Conservation (phyloP, 2,329 filamentous ascomycete genomes). For the Microdochium bolleyi region DNA sequence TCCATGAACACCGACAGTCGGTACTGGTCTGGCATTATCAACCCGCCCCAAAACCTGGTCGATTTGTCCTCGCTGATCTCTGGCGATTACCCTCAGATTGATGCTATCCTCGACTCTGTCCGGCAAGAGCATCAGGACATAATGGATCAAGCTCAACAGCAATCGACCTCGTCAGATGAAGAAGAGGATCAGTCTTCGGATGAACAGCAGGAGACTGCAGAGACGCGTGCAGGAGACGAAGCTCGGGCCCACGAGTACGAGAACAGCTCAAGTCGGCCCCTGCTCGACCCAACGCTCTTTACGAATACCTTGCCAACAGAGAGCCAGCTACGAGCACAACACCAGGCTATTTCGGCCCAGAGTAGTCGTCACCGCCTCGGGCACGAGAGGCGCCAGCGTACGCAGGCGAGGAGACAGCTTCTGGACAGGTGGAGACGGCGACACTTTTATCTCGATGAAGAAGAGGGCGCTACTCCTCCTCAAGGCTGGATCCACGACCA, state of each 20-base stretch:
- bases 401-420: constrained; percentile 40
- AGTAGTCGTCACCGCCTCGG: constrained; percentile 21
- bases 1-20: constrained; percentile 14
- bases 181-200: constrained; percentile 11
- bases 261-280: constrained; percentile 5
- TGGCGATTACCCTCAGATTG: constrained; percentile 18
- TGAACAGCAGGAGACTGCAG: neutral
- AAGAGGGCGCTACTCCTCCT: constrained; percentile 65
- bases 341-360: constrained; percentile 22
- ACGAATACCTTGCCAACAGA: constrained; percentile 26
- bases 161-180: constrained; percentile 15
- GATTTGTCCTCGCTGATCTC: constrained; percentile 19
- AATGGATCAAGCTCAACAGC: constrained; percentile 11
- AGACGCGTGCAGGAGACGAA: constrained; percentile 5
- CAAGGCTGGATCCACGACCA: constrained; percentile 55
- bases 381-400: constrained; percentile 28
- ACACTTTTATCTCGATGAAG: constrained; percentile 77
- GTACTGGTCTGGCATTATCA: constrained; percentile 20
- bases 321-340: constrained; percentile 29
- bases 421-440: constrained; percentile 69
- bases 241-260: constrained; percentile 9
- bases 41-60: constrained; percentile 19
- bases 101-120: constrained; percentile 21
- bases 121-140: constrained; percentile 11
- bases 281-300: constrained; percentile 17